Evolutionary conservation across 2,329 filamentous ascomycete genomes (phyloP), one percentile per base, ranked within the genome.

Genomic region (Xylariaceae sp.): DNA sequence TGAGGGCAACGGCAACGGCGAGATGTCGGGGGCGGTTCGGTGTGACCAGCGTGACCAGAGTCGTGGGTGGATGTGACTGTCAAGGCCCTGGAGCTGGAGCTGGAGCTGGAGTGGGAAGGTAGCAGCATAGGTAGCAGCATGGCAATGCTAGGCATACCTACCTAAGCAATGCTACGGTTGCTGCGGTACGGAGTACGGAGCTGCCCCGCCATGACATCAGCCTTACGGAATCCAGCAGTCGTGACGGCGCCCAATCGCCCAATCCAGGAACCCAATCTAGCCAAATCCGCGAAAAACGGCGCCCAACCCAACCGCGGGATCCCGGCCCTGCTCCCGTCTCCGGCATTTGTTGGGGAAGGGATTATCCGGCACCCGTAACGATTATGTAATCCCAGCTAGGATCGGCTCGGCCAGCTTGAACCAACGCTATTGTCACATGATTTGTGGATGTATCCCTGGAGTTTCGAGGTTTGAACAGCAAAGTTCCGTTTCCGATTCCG

Each of bases 191-290:
- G 37, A 41, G 13, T 41, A 41, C 37, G 37, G 9, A 41, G 9
- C 44, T 47, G 49, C 61, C 47, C 58, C 61, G 41, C 61, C 51
- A 61, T 63, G 61, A 63, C 61, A 51, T 63, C 61, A 63, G 39
- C 10, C 47, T 13, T 10, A 17, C 30, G 7, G 17, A 4, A 53
- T 30, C 23, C 23, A 30, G 23, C 23, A 30, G 23, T 57, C 18
- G 48, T 4, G 23, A 41, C 37, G 37, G 37, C 37, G 37, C 37
- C 37, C 37, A 41, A 41, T 41, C 37, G 37, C 37, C 37, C 8
- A 41, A 13, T 13, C 37, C 11, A 41, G 37, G 37, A 41, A 41
- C 37, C 23, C 23, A 30, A 30, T 30, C 23, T 30, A 30, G 23
- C 23, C 23, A 30, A 30, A 30, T 4, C 23, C 23, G 23, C 23